A percentile compares a stretch with the other conserved stretches of the same genome.
Conservation (phyloP, 2,329 filamentous ascomycete genomes). For the Hymenoscyphus fraxineus region DNA sequence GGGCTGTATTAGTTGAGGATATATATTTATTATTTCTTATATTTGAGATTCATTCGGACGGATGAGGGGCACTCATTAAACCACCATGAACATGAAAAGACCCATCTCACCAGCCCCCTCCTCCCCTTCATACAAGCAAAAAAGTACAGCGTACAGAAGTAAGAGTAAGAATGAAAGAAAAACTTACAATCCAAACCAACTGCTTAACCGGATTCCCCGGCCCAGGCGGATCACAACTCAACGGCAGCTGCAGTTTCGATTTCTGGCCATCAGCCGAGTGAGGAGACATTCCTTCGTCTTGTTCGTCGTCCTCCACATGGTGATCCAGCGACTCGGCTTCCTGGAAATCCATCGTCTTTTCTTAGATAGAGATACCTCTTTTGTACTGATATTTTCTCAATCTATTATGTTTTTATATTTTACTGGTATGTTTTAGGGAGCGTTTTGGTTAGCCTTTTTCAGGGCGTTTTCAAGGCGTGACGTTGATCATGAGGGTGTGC, state of each 20-base stretch:
- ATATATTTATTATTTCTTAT: not conserved
- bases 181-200: constrained; percentile 80
- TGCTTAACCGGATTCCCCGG: constrained; percentile 66
- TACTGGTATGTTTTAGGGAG: too few species aligned
- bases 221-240: constrained; percentile 81
- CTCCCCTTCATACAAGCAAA: not conserved
- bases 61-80: not conserved
- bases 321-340: not conserved
- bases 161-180: not conserved
- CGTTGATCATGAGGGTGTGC: not conserved
- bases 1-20: constrained; percentile 8
- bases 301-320: not conserved
- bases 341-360: not conserved
- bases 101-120: not conserved
- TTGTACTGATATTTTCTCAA: not conserved
- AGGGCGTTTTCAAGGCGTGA: not conserved
- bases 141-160: not conserved
- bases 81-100: not conserved
- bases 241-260: constrained; percentile 61
- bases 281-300: not conserved
- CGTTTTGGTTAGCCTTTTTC: too few species aligned
- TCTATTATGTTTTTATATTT: too few species aligned
- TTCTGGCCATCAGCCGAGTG: constrained; percentile 17
- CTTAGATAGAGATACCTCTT: not conserved
- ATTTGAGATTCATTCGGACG: not conserved